Evolutionary conservation across 225 moss, liverwort and hornwort genomes (phyloP).

Genomic region (Physcomitrellopsis africana): DNA sequence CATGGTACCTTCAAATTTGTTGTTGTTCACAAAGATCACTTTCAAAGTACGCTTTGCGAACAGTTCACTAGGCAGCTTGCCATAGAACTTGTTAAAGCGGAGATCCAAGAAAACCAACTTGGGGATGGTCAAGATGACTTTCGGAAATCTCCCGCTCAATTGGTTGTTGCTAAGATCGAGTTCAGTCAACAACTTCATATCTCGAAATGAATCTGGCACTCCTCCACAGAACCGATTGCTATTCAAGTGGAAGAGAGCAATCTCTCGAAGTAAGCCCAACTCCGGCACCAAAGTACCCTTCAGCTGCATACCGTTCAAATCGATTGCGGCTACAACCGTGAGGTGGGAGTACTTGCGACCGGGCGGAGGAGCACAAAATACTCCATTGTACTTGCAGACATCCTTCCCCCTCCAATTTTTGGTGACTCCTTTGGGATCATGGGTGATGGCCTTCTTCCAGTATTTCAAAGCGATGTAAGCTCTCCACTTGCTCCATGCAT

Average conservation of each 20-base stretch:
- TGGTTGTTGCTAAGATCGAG: conserved; percentile 92
- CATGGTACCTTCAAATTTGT: conserved; percentile 67
- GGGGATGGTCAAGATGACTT: conserved; percentile 50
- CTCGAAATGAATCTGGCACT: conserved; percentile 56
- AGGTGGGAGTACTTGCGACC: conserved; percentile 42
- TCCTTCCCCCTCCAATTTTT: conserved; percentile 74
- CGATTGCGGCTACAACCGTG: conserved; percentile 76
- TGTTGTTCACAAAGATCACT: conserved; percentile 85
- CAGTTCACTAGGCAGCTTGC: conserved; percentile 60
- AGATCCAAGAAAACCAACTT: conserved; percentile 67
- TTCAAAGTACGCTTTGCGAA: conserved; percentile 63
- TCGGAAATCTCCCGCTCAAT: conserved; percentile 68
- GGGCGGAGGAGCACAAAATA: conserved; percentile 67
- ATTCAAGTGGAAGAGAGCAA: conserved; percentile 78
- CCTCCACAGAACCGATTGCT: conserved; percentile 72
- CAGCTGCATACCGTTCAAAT: conserved; percentile 62
- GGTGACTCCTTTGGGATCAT: conserved; percentile 67
- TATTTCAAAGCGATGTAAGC: conserved; percentile 75
- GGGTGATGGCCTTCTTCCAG: conserved; percentile 83
- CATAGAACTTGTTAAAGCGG: conserved; percentile 75
- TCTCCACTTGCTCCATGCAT: conserved; percentile 53
- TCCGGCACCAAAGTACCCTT: conserved; percentile 59
- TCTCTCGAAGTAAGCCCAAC: conserved; percentile 75
- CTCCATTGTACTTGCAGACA: conserved; percentile 76
- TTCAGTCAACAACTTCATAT: conserved; percentile 57